Evolutionary conservation across 1,284 basidiomycete species (phyloP).

Genomic region (Veloboletus limbatus): DNA sequence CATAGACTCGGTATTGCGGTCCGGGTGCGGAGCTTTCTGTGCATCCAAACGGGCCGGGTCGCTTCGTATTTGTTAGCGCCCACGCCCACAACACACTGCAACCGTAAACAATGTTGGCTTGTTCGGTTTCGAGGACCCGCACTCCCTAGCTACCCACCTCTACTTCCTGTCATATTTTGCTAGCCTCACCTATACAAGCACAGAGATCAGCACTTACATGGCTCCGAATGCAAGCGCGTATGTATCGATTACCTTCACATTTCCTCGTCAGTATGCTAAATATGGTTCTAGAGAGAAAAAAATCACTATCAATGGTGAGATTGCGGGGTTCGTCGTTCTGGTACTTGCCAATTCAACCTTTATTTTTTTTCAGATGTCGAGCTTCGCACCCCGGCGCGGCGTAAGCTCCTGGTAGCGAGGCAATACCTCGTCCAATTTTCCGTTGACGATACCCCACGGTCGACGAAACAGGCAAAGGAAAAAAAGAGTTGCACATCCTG

Average conservation of each 20-base stretch:
- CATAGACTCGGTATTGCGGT: neutral
- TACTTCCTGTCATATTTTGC: neutral
- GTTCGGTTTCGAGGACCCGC: conserved; percentile 14
- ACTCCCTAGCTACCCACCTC: neutral
- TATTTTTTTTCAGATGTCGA: conserved; percentile 10
- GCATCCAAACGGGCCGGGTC: neutral
- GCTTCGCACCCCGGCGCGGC: conserved; percentile 10
- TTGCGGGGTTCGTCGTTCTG: neutral
- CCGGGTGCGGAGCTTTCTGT: conserved; percentile 1
- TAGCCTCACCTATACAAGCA: neutral
- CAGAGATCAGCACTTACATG: conserved; percentile 1
- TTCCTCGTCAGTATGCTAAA: neutral
- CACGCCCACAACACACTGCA: conserved; percentile 18
- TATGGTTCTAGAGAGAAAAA: conserved; percentile 7
- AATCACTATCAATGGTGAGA: conserved; percentile 16
- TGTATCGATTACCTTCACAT: neutral
- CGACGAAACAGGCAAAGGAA: conserved; percentile 15
- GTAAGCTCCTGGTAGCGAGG: conserved; percentile 6
- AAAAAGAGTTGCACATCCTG: conserved; percentile 10
- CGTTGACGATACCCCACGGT: conserved; percentile 6
- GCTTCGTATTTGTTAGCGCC: conserved; percentile 10
- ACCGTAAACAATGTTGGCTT: conserved; percentile 14
- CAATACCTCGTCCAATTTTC: conserved; percentile 15
- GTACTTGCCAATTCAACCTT: neutral
- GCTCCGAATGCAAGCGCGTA: conserved; percentile 9